Conservation (phyloP, 73 alveolate species). For the Symbiodinium natans region DNA sequence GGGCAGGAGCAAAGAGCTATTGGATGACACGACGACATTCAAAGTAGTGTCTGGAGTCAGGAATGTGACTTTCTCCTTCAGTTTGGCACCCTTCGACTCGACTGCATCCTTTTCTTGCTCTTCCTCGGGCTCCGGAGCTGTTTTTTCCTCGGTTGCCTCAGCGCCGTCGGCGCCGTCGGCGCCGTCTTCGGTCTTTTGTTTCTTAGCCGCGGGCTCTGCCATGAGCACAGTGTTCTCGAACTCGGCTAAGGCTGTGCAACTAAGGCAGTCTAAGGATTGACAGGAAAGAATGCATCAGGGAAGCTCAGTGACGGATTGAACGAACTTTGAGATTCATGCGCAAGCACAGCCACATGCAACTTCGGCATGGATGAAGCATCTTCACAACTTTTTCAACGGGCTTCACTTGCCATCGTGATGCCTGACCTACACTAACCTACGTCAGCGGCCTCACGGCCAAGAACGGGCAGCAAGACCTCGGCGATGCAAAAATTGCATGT, state of each 20-base stretch:
- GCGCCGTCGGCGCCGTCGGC: background rate
- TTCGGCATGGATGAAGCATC: no score
- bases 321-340: background rate
- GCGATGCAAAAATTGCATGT: no score
- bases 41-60: constrained; percentile 53
- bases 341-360: no score
- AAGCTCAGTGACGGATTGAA: no score
- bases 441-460: no score
- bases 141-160: background rate
- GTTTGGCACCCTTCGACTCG: background rate
- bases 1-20: constrained; percentile 22
- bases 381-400: no score
- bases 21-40: constrained; percentile 7
- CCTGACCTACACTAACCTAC: no score
- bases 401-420: no score
- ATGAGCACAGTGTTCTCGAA: background rate
- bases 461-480: background rate
- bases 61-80: constrained; percentile 50
- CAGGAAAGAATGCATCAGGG: background rate
- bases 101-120: constrained; percentile 48
- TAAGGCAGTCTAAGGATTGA: background rate
- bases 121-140: background rate
- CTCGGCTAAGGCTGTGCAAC: background rate
- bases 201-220: constrained; percentile 83
- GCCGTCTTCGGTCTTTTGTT: constrained; percentile 48